Percentiles rank a stretch among this genome's conserved stretches.
Evolutionary conservation across 768 basidiomycete genomes (phyloP).

Genomic region (Serendipita vermifera): DNA sequence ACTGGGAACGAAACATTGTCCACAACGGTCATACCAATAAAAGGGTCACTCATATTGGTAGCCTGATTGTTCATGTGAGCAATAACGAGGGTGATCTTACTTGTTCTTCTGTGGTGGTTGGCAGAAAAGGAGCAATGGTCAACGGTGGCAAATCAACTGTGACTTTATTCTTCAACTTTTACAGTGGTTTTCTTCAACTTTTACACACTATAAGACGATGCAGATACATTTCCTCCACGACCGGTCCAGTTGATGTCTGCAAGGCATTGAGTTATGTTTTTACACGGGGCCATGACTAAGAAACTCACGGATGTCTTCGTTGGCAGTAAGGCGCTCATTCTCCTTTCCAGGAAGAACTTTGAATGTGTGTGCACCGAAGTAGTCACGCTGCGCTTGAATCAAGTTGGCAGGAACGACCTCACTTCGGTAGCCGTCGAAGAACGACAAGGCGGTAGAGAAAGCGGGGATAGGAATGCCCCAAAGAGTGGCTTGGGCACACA

Average conservation of each 20-base stretch:
- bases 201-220: conserved; percentile 68
- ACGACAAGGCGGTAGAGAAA: conserved; percentile 95
- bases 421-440: conserved; percentile 98
- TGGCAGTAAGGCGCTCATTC: conserved; percentile 64
- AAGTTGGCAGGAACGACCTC: conserved; percentile 36
- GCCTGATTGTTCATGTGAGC: background rate
- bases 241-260: conserved; percentile 98
- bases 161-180: too few species aligned
- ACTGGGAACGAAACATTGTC: too few species aligned
- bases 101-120: too few species aligned
- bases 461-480: conserved; percentile 98
- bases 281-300: background rate
- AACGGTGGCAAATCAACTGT: too few species aligned
- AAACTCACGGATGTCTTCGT: conserved; percentile 76
- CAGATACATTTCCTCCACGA: conserved; percentile 88
- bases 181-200: too few species aligned
- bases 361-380: conserved; percentile 99
- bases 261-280: conserved; percentile 11
- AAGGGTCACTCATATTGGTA: background rate
- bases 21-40: background rate
- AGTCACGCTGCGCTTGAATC: conserved; percentile 56
- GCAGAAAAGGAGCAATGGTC: too few species aligned
- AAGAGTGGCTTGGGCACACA: conserved; percentile 88
- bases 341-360: conserved; percentile 84
- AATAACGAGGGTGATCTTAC: background rate